Conservation (phyloP, 768 basidiomycete species). For the Sarcodon sp. region DNA sequence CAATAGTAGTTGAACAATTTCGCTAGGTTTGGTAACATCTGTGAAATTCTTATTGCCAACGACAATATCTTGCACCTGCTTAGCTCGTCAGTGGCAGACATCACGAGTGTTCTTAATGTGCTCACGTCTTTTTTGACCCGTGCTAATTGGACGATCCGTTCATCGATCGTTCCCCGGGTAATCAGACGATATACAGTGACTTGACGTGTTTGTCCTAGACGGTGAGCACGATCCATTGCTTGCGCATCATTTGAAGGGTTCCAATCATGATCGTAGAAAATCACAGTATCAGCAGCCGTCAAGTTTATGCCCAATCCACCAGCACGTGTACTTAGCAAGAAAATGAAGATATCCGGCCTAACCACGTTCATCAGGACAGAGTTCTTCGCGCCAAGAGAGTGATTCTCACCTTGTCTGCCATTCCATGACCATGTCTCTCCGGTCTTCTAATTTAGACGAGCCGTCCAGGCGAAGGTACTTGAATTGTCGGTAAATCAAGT, state of each 20-base stretch:
- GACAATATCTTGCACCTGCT: constrained; percentile 97
- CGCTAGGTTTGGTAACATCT: constrained; percentile 88
- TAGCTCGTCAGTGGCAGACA: background rate
- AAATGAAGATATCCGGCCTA: constrained; percentile 82
- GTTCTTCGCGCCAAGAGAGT: background rate
- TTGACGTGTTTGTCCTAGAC: constrained; percentile 92
- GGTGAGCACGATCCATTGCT: constrained; percentile 97
- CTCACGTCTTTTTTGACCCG: constrained; percentile 93
- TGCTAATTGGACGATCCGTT: constrained; percentile 92
- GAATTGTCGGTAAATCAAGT: constrained; percentile 92
- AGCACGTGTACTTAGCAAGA: constrained; percentile 85
- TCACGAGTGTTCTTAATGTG: constrained; percentile 6
- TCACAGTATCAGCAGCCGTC: constrained; percentile 90
- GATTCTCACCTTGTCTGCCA: constrained; percentile 86
- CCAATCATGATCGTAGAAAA: constrained; percentile 95
- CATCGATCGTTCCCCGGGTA: constrained; percentile 90
- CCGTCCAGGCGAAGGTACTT: constrained; percentile 91
- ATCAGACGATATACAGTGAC: constrained; percentile 95
- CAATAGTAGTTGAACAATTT: constrained; percentile 89
- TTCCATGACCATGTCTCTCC: constrained; percentile 97
- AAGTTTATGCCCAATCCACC: constrained; percentile 96
- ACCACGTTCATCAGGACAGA: constrained; percentile 1
- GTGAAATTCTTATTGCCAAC: constrained; percentile 95
- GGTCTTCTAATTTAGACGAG: constrained; percentile 87
- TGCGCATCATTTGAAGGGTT: constrained; percentile 97